A percentile compares a stretch with the other conserved stretches of the same genome.
phyloP scores from a whole-genome alignment of 1,139 yeast genomes.

The Saccharomyces pastorianus region DNA sequence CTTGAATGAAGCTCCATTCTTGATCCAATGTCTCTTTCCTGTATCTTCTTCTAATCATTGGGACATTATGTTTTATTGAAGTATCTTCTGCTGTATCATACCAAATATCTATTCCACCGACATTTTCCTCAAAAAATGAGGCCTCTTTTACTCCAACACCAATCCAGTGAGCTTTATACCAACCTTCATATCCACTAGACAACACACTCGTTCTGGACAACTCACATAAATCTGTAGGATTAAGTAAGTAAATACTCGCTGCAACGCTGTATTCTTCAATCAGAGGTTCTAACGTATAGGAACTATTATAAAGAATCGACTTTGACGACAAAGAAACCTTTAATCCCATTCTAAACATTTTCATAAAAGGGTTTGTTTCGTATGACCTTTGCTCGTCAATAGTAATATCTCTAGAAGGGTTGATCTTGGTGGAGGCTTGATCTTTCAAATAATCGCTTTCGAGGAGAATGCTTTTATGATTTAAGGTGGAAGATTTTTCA shows the following conservation, averaged over 20 bases:
- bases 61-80: slow-evolving; percentile 28
- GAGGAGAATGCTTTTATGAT: neutral
- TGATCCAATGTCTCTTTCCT: slow-evolving; percentile 23
- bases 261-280: slow-evolving; percentile 70
- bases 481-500: slow-evolving; percentile 1
- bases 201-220: slow-evolving; percentile 36
- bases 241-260: slow-evolving; percentile 58
- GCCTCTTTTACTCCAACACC: slow-evolving; percentile 37
- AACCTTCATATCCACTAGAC: slow-evolving; percentile 84
- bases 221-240: slow-evolving; percentile 64
- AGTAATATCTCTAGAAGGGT: slow-evolving; percentile 19
- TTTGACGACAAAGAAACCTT: slow-evolving; percentile 56
- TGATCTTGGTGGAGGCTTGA: neutral
- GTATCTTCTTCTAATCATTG: slow-evolving; percentile 23
- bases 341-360: slow-evolving; percentile 53
- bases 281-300: slow-evolving; percentile 61
- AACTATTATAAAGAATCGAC: slow-evolving; percentile 40
- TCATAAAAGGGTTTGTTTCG: slow-evolving; percentile 45
- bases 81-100: slow-evolving; percentile 26
- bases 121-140: slow-evolving; percentile 11
- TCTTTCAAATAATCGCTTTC: slow-evolving; percentile 1
- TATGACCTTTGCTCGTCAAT: slow-evolving; percentile 21
- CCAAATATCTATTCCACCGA: slow-evolving; percentile 26
- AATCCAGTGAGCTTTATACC: slow-evolving; percentile 83
- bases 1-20: slow-evolving; percentile 24